Evolutionary conservation across 1,139 yeast genomes (phyloP).

Genomic region (Hemisphaericaspora subhashii): DNA sequence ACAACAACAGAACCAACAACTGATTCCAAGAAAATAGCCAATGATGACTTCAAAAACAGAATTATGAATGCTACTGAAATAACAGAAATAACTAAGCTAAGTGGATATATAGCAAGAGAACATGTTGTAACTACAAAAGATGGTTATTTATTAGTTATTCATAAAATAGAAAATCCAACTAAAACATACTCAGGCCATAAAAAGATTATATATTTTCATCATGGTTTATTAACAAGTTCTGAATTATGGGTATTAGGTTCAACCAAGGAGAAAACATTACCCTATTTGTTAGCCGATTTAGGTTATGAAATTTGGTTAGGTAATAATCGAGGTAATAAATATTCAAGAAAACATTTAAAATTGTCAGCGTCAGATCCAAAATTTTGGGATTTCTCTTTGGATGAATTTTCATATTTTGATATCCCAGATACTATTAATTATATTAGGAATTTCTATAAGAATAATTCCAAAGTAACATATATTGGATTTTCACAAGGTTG

Average conservation of each 20-base stretch:
- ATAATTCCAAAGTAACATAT: conserved; percentile 25
- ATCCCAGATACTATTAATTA: conserved; percentile 75
- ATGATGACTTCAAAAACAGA: conserved; percentile 6
- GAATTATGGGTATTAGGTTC: conserved; percentile 46
- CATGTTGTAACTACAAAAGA: conserved; percentile 61
- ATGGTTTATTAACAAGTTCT: conserved; percentile 47
- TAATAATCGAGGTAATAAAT: conserved; percentile 38
- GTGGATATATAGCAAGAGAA: conserved; percentile 68
- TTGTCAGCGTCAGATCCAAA: conserved; percentile 41
- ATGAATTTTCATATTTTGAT: conserved; percentile 81
- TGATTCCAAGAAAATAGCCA: no score
- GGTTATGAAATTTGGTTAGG: conserved; percentile 43
- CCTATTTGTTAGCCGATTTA: conserved; percentile 28
- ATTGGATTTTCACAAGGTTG: conserved; percentile 51
- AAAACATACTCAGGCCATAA: conserved; percentile 5
- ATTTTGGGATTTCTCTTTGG: conserved; percentile 86
- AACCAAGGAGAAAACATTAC: conserved; percentile 29
- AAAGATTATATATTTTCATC: conserved; percentile 45
- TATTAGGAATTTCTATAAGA: conserved; percentile 29
- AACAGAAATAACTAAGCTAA: conserved; percentile 60
- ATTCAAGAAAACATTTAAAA: conserved; percentile 39
- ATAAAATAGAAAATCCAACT: conserved; percentile 26
- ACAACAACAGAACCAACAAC: neutral
- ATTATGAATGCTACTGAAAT: conserved; percentile 47
- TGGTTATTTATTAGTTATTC: conserved; percentile 43